Evolutionary conservation across 257 asterid species (phyloP).

Genomic region (Asclepias syriaca): DNA sequence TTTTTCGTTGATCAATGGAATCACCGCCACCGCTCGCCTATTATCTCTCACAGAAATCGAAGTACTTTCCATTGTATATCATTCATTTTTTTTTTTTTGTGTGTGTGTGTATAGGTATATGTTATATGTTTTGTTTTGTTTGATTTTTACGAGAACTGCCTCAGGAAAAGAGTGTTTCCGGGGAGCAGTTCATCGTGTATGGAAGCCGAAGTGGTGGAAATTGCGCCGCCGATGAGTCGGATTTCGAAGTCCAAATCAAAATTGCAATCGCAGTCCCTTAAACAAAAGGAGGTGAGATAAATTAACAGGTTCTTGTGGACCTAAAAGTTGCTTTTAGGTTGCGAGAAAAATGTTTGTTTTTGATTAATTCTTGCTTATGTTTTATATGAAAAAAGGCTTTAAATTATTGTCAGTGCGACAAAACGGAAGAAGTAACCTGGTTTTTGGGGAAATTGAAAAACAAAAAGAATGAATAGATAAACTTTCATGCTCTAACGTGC

Average conservation of each 20-base stretch:
- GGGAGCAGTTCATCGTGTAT: constrained; percentile 52
- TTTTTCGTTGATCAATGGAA: constrained; percentile 38
- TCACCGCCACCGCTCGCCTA: constrained; percentile 56
- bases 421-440: neutral
- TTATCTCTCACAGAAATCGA: constrained; percentile 36
- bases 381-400: neutral
- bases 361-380: neutral
- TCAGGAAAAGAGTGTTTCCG: constrained; percentile 63
- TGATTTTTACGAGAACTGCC: constrained; percentile 12
- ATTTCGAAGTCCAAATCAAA: constrained; percentile 27
- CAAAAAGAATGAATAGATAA: neutral
- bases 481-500: neutral
- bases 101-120: neutral
- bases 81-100: neutral
- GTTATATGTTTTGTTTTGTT: neutral
- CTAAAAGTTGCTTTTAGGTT: neutral
- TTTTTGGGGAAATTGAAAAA: no score
- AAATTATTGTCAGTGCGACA: neutral
- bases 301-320: neutral
- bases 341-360: neutral
- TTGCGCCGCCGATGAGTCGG: constrained; percentile 39
- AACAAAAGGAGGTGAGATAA: constrained; percentile 50
- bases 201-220: constrained; percentile 59
- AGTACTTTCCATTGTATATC: constrained; percentile 24
- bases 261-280: constrained; percentile 29